Percentiles rank a stretch among this genome's conserved stretches.
phyloP scores from a whole-genome alignment of 805 yeast species.

The Wickerhamomyces chaumierensis region DNA sequence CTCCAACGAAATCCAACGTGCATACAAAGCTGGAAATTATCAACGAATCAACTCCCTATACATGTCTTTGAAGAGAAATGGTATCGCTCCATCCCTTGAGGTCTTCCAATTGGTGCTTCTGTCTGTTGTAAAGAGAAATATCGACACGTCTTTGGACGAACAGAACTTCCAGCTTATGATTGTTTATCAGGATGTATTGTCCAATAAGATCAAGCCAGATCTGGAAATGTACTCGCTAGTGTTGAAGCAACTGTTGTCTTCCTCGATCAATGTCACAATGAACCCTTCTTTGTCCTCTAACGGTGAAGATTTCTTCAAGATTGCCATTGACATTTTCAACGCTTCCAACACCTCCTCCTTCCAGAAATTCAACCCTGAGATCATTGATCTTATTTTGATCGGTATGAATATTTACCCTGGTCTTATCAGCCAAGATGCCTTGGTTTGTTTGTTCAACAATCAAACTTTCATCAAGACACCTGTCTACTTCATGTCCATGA shows the following conservation, averaged over 20 bases:
- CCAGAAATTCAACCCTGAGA: slow-evolving; percentile 31
- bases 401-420: slow-evolving; percentile 33
- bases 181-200: slow-evolving; percentile 56
- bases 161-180: slow-evolving; percentile 52
- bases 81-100: slow-evolving; percentile 36
- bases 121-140: slow-evolving; percentile 39
- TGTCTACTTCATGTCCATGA: slow-evolving; percentile 27
- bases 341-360: slow-evolving; percentile 29
- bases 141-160: slow-evolving; percentile 44
- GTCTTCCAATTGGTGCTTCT: slow-evolving; percentile 42
- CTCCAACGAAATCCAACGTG: slow-evolving; percentile 19
- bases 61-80: slow-evolving; percentile 29
- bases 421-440: slow-evolving; percentile 21
- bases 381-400: slow-evolving; percentile 33
- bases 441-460: slow-evolving; percentile 21
- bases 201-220: slow-evolving; percentile 44
- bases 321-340: slow-evolving; percentile 35
- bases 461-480: slow-evolving; percentile 17
- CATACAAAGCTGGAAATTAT: slow-evolving; percentile 18
- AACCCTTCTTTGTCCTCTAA: slow-evolving; percentile 24
- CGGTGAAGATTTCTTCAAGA: slow-evolving; percentile 36
- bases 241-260: slow-evolving; percentile 37
- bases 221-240: slow-evolving; percentile 40
- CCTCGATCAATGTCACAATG: slow-evolving; percentile 31
- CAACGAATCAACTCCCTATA: slow-evolving; percentile 27